Conservation (phyloP, 768 basidiomycete species). For the Mycena amicta region DNA sequence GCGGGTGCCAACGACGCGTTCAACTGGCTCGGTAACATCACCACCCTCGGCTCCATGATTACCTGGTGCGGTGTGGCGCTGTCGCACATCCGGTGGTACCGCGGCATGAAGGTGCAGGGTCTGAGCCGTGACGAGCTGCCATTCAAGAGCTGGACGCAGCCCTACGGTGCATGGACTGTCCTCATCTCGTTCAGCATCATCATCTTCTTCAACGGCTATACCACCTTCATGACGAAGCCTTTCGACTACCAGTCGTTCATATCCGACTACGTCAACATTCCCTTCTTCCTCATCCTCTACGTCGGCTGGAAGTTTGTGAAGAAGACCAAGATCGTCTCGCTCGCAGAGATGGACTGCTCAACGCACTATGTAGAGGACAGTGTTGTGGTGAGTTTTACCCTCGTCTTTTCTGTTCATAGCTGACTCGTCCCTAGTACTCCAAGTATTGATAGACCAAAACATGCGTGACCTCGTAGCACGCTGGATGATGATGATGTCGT, state of each 20-base stretch:
- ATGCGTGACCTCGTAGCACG: not conserved
- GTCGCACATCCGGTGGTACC: constrained; percentile 40
- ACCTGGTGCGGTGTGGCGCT: constrained; percentile 48
- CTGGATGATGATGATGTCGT: not conserved
- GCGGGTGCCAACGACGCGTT: constrained; percentile 41
- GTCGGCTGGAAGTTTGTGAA: constrained; percentile 25
- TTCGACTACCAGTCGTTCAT: constrained; percentile 24
- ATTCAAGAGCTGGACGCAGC: constrained; percentile 23
- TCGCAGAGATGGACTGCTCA: constrained; percentile 25
- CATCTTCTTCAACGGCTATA: constrained; percentile 24
- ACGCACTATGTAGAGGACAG: constrained; percentile 25
- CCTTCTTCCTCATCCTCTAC: constrained; percentile 25
- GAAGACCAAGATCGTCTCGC: constrained; percentile 18
- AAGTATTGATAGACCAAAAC: constrained; percentile 17
- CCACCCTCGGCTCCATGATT: constrained; percentile 31
- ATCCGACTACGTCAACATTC: constrained; percentile 28
- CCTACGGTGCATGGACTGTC: constrained; percentile 24
- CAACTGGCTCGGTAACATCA: constrained; percentile 45
- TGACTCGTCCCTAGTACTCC: constrained; percentile 13
- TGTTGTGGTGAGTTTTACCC: constrained; percentile 17
- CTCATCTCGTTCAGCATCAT: constrained; percentile 19
- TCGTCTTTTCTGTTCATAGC: not conserved
- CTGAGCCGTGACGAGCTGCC: constrained; percentile 24
- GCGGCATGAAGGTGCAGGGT: constrained; percentile 38
- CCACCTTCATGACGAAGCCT: constrained; percentile 13